Base-by-base conservation (phyloP, 179 eudicot species). In the Beta corolliflora region DNA sequence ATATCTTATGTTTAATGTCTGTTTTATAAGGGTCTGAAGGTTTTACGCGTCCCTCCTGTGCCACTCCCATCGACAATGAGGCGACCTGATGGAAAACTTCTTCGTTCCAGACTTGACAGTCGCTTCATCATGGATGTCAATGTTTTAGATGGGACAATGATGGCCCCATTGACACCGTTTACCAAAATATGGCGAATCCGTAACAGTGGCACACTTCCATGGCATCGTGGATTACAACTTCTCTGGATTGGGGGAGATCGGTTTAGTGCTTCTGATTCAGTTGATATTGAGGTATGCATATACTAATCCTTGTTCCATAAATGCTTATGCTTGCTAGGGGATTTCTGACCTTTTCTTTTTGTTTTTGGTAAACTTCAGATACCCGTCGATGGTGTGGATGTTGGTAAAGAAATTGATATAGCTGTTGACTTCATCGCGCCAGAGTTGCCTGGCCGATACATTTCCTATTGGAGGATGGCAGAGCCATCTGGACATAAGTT, bases 101-200 rank as follows among this genome's bases (percentile, higher is more conserved):
- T 4, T 60, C 84, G 84, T 9, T 77, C 82, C 25, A 93, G 87
- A 86, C 85, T 91, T 41, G 97, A 94, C 80, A 88, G 97, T 76
- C 88, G 90, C 73, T 93, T 96, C 83, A 85, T 94, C 74, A 78
- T 58, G 83, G 95, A 94, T 86, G 92, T 94, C 36, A 93, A 88
- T 79, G 79, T 94, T 25, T 18, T 85, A 69, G 97, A 96, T 90
- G 99, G 95, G 55, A 94, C 98, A 68, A 52, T 85, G 58, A 86
- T 96, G 97, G 91, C 97, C 48, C 97, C 98, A n/a, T 86, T 73
- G 76, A 89, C 94, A 2, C 92, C 89, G 65, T 96, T 96, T 79
- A 96, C 97, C 69, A 96, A 96, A 85, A 94, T 93, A 31, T 96
- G 99, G 99, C 82, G 92, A 80, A 88, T 96, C 94, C 91, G 85